Percentiles rank a stretch among this genome's conserved stretches.
These are phyloP conservation scores for Globisporangium nodosum DNA, from an alignment of 352 stramenopile genomes.

Conservation along the genomic window DNA sequence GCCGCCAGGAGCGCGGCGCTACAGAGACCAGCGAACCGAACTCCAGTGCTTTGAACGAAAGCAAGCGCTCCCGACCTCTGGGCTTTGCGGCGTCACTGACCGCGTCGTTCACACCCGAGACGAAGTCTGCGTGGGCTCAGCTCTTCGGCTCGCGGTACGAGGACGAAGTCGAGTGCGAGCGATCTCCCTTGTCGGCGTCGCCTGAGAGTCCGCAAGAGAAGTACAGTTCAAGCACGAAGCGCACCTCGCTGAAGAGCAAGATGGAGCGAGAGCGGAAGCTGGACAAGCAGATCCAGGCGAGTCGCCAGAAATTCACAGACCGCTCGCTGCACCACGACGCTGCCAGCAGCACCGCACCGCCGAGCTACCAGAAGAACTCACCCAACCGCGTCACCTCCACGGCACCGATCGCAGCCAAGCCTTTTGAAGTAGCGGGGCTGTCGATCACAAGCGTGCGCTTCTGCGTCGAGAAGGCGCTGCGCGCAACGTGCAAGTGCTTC, in stretches of 20 bases:
- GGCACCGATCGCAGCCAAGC: constrained; percentile 8
- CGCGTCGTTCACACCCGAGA: constrained; percentile 28
- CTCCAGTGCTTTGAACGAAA: background rate
- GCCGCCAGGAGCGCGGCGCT: background rate
- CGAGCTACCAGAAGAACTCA: background rate
- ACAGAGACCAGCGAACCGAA: background rate
- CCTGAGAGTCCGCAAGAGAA: background rate
- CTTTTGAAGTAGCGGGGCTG: constrained; percentile 33
- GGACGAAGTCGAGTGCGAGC: constrained; percentile 16
- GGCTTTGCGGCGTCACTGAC: constrained; percentile 17
- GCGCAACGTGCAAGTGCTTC: constrained; percentile 32
- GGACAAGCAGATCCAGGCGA: constrained; percentile 40
- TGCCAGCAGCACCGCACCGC: constrained; percentile 1
- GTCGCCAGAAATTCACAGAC: constrained; percentile 21
- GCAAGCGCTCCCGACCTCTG: background rate
- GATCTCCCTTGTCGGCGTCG: background rate
- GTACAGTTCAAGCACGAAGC: background rate
- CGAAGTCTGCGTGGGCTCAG: constrained; percentile 35
- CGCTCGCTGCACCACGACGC: constrained; percentile 10
- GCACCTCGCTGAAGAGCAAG: constrained; percentile 23
- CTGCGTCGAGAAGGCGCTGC: constrained; percentile 46
- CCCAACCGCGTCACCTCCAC: background rate
- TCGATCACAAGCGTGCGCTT: constrained; percentile 47
- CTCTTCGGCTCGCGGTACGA: constrained; percentile 61
- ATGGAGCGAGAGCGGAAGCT: constrained; percentile 34